phyloP scores from a whole-genome alignment of 148 eudicot species.

The Talinum fruticosum region DNA sequence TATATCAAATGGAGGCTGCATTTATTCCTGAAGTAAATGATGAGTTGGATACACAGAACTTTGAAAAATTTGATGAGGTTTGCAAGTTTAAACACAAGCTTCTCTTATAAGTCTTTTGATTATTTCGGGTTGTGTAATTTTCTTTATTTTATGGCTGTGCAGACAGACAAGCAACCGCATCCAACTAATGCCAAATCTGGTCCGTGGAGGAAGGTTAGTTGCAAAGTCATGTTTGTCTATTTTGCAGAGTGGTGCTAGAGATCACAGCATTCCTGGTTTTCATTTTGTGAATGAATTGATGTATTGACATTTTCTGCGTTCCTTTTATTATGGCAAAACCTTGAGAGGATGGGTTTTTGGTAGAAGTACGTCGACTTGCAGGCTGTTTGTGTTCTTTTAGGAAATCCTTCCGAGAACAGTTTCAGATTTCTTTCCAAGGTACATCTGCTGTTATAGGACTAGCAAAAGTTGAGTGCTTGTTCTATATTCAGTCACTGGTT shows the following conservation, averaged over 20 bases:
- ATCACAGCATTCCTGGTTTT: slow-evolving; percentile 2
- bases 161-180: slow-evolving; percentile 66
- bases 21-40: slow-evolving; percentile 97
- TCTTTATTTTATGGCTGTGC: slow-evolving; percentile 29
- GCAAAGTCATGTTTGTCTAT: background rate
- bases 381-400: too few species aligned
- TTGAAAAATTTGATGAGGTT: slow-evolving; percentile 98
- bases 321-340: too few species aligned
- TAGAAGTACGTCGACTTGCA: too few species aligned
- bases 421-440: too few species aligned
- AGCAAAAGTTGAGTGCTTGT: too few species aligned
- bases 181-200: slow-evolving; percentile 65
- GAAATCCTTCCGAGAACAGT: too few species aligned
- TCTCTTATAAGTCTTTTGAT: slow-evolving; percentile 6
- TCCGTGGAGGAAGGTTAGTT: slow-evolving; percentile 98
- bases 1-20: slow-evolving; percentile 92
- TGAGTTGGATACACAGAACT: slow-evolving; percentile 96
- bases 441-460: too few species aligned
- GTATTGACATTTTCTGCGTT: background rate
- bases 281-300: too few species aligned
- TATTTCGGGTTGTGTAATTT: background rate
- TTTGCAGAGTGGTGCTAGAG: background rate
- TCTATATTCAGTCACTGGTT: too few species aligned
- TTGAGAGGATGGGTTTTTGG: too few species aligned
- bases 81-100: slow-evolving; percentile 5